A percentile compares a stretch with the other conserved stretches of the same genome.
These are phyloP conservation scores for Aureobasidium sp. DNA, from an alignment of 2,329 filamentous ascomycete species.

Conservation along the genomic window DNA sequence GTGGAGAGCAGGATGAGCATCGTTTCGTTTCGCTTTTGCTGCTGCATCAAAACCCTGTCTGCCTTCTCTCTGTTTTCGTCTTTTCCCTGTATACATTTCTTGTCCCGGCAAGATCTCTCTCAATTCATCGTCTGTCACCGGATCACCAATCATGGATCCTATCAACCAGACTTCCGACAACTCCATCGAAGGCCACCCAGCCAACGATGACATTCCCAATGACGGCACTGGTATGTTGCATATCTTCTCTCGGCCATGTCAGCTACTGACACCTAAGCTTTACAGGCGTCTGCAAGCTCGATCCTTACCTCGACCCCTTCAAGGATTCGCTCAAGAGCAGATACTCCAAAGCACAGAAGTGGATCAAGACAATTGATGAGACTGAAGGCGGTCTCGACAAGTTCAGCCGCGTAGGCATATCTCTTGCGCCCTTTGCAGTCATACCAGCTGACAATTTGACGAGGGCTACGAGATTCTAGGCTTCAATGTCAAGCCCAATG, in stretches of 20 bases:
- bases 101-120: background rate
- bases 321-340: slow-evolving; percentile 67
- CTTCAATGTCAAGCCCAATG: slow-evolving; percentile 71
- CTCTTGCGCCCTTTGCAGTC: background rate
- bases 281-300: slow-evolving; percentile 74
- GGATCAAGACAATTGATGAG: slow-evolving; percentile 77
- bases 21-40: background rate
- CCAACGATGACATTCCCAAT: slow-evolving; percentile 49
- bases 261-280: slow-evolving; percentile 18
- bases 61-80: background rate
- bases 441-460: background rate
- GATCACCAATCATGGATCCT: slow-evolving; percentile 26
- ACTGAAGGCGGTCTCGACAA: slow-evolving; percentile 84
- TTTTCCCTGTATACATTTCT: background rate
- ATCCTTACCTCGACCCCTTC: slow-evolving; percentile 86
- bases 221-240: slow-evolving; percentile 62
- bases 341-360: slow-evolving; percentile 71
- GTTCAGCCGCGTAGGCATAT: slow-evolving; percentile 63
- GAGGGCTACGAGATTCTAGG: slow-evolving; percentile 84
- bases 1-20: background rate
- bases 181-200: slow-evolving; percentile 37
- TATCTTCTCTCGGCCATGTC: background rate
- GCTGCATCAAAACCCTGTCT: slow-evolving; percentile 9
- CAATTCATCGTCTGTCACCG: background rate
- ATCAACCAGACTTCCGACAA: slow-evolving; percentile 41